These are phyloP conservation scores for Phaseolus lunatus DNA, from an alignment of 306 rosid species.

Conservation along the genomic window DNA sequence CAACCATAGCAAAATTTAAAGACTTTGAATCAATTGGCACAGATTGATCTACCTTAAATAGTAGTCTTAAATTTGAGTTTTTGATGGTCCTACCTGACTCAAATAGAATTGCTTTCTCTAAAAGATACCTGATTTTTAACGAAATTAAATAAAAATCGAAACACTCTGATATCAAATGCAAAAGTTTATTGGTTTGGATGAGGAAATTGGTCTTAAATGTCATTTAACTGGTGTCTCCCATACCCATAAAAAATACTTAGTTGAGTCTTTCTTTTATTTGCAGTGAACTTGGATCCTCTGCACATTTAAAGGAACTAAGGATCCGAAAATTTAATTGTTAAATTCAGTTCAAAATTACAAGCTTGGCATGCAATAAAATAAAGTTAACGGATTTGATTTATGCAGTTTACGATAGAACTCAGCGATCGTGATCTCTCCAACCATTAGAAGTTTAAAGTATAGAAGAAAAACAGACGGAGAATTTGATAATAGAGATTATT, in stretches of 20 bases:
- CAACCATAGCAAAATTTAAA: slow-evolving; percentile 1
- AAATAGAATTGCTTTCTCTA: no score
- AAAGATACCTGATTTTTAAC: no score
- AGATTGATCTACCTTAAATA: neutral
- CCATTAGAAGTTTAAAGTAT: neutral
- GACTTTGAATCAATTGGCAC: neutral
- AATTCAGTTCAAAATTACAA: neutral
- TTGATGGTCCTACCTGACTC: neutral
- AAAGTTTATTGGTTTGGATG: neutral
- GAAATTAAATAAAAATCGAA: neutral
- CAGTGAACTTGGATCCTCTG: slow-evolving; percentile 17
- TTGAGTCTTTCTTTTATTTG: neutral
- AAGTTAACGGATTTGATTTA: neutral
- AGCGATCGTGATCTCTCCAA: neutral
- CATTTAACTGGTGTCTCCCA: no score
- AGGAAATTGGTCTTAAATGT: neutral
- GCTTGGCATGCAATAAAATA: neutral
- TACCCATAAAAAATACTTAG: neutral
- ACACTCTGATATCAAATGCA: neutral
- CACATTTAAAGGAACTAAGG: neutral
- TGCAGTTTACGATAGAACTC: slow-evolving; percentile 10
- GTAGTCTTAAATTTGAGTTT: neutral
- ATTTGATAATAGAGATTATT: slow-evolving; percentile 9
- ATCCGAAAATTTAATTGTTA: neutral
- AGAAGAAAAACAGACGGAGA: slow-evolving; percentile 9